A percentile compares a stretch with the other conserved stretches of the same genome.
These are phyloP conservation scores for Violaceomyces palustris DNA, from an alignment of 1,284 basidiomycete species.

Conservation along the genomic window DNA sequence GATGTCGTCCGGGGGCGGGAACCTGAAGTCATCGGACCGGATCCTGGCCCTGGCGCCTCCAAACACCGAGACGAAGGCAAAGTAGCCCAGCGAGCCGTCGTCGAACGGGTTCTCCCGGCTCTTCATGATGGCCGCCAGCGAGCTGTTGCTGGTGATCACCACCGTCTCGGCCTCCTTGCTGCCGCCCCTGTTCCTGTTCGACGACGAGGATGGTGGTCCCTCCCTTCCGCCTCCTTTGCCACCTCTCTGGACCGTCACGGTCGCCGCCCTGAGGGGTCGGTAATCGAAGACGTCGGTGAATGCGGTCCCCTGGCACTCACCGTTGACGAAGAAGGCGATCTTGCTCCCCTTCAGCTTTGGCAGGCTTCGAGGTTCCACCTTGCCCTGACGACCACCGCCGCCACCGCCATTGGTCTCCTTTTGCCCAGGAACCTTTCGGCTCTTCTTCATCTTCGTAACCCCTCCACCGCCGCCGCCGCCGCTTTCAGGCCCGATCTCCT, in stretches of 20 bases:
- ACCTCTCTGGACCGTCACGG: too few species aligned
- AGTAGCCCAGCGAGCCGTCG: constrained; percentile 92
- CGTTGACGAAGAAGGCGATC: constrained; percentile 89
- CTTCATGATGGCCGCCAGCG: too few species aligned
- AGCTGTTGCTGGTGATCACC: too few species aligned
- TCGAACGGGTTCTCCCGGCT: constrained; percentile 70
- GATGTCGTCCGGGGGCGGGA: constrained; percentile 59
- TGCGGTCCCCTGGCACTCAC: constrained; percentile 75
- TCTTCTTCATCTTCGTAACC: too few species aligned
- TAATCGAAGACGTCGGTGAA: constrained; percentile 88
- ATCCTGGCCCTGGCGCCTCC: constrained; percentile 78
- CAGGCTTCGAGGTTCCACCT: constrained; percentile 51
- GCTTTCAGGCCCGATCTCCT: too few species aligned
- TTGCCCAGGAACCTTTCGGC: too few species aligned
- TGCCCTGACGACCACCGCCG: constrained; percentile 3
- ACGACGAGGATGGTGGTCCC: background rate
- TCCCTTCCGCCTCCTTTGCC: background rate
- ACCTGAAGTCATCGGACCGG: constrained; percentile 73
- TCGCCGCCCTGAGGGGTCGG: constrained; percentile 63
- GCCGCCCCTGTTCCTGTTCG: background rate
- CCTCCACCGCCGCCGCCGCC: too few species aligned
- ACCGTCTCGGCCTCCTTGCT: background rate
- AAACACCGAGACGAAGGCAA: constrained; percentile 87
- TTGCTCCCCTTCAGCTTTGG: constrained; percentile 68
- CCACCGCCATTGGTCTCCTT: too few species aligned